These are phyloP conservation scores for Penicillium cataractarum DNA, from an alignment of 495 filamentous ascomycete genomes.

Conservation along the genomic window DNA sequence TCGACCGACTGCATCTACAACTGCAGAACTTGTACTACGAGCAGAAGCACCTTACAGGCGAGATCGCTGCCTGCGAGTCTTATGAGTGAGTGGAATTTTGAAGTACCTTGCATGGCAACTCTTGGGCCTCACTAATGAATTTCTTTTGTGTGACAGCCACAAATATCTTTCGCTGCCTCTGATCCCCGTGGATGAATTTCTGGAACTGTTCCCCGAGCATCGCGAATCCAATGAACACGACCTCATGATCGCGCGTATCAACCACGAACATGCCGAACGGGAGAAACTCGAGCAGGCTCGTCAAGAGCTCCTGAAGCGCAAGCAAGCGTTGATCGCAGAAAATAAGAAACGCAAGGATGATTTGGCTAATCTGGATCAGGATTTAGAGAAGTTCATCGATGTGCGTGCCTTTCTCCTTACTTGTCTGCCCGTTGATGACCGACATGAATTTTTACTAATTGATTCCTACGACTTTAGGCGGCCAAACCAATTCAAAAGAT, in stretches of 20 bases:
- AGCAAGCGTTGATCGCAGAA: slow-evolving; percentile 87
- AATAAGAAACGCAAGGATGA: slow-evolving; percentile 96
- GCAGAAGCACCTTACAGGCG: slow-evolving; percentile 83
- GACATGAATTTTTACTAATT: slow-evolving; percentile 13
- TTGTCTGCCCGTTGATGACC: neutral
- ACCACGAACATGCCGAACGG: slow-evolving; percentile 85
- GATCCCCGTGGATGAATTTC: slow-evolving; percentile 80
- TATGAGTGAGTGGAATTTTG: slow-evolving; percentile 74
- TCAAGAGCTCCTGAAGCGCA: slow-evolving; percentile 83
- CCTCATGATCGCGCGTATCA: slow-evolving; percentile 88
- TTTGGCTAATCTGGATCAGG: slow-evolving; percentile 81
- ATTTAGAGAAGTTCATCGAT: slow-evolving; percentile 90
- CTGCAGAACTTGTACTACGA: slow-evolving; percentile 97
- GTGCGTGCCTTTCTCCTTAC: slow-evolving; percentile 28
- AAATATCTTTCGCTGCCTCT: slow-evolving; percentile 84
- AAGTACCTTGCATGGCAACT: neutral
- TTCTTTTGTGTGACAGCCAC: slow-evolving; percentile 60
- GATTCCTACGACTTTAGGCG: slow-evolving; percentile 52
- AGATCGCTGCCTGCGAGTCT: slow-evolving; percentile 87
- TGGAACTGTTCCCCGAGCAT: slow-evolving; percentile 76
- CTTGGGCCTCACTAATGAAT: slow-evolving; percentile 21
- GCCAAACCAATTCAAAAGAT: slow-evolving; percentile 84
- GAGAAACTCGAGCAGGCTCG: slow-evolving; percentile 86
- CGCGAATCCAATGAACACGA: slow-evolving; percentile 69
- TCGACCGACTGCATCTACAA: slow-evolving; percentile 88